phyloP scores from a whole-genome alignment of 1,284 basidiomycete genomes.

The Cryptococcus sp. region DNA sequence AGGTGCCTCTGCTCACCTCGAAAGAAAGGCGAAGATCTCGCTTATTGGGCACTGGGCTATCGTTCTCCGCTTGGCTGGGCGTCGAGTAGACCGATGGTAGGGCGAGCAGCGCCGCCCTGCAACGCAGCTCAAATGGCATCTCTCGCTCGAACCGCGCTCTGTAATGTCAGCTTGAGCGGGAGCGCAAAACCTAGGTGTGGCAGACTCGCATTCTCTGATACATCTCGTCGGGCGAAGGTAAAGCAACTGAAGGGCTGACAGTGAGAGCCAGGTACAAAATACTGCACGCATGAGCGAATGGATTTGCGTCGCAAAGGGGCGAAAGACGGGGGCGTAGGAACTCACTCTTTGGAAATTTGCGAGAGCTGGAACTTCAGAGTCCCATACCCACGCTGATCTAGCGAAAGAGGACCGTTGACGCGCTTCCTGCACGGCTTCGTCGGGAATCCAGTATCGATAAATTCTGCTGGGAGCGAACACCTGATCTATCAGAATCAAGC shows the following conservation, averaged over 20 bases:
- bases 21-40: slow-evolving; percentile 22
- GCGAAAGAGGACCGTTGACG: neutral
- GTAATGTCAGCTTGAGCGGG: neutral
- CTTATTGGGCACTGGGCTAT: slow-evolving; percentile 18
- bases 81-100: slow-evolving; percentile 24
- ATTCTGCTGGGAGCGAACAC: slow-evolving; percentile 12
- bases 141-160: slow-evolving; percentile 19
- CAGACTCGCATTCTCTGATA: slow-evolving; percentile 9
- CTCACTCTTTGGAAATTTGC: slow-evolving; percentile 12
- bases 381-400: slow-evolving; percentile 6
- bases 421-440: neutral
- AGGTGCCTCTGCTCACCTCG: no score
- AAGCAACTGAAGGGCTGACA: neutral
- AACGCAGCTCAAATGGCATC: slow-evolving; percentile 25
- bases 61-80: slow-evolving; percentile 14
- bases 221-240: slow-evolving; percentile 1
- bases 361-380: slow-evolving; percentile 21
- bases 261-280: slow-evolving; percentile 8
- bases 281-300: no score
- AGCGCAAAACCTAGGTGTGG: neutral
- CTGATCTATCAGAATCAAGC: neutral
- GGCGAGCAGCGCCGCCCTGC: slow-evolving; percentile 22
- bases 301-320: neutral
- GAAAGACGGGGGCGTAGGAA: neutral
- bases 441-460: slow-evolving; percentile 15